phyloP scores from a whole-genome alignment of 2,329 filamentous ascomycete genomes.

The Ophiocordyceps australis region DNA sequence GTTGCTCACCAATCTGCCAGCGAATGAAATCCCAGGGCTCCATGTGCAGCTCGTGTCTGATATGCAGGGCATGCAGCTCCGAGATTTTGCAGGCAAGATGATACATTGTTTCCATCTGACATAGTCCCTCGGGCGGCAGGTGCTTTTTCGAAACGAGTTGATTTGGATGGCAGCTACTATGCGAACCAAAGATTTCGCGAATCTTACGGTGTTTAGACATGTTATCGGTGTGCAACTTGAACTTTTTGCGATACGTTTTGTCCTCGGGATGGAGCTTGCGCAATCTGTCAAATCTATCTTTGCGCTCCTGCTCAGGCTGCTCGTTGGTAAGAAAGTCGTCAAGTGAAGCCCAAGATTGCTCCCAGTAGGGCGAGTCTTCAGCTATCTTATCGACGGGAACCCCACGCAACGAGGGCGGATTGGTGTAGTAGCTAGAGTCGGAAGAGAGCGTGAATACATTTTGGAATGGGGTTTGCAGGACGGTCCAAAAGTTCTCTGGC shows the following conservation, averaged over 20 bases:
- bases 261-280: constrained; percentile 2
- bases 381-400: constrained; percentile 10
- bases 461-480: no score
- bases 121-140: constrained; percentile 12
- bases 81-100: constrained; percentile 14
- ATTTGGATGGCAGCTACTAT: constrained; percentile 15
- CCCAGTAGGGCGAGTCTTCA: constrained; percentile 13
- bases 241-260: constrained; percentile 1
- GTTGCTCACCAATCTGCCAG: constrained; percentile 11
- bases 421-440: no score
- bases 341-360: constrained; percentile 11
- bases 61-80: constrained; percentile 10
- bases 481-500: no score
- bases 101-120: constrained; percentile 16
- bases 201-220: constrained; percentile 15
- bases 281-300: constrained; percentile 2
- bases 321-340: constrained; percentile 10
- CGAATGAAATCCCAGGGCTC: constrained; percentile 18
- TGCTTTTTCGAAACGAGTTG: constrained; percentile 15
- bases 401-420: constrained; percentile 8
- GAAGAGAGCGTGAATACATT: no score
- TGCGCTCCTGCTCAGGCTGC: constrained; percentile 5
- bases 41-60: constrained; percentile 12
- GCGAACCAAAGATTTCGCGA: constrained; percentile 13
- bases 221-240: constrained; percentile 11